These are phyloP conservation scores for Penicillium sp. DNA, from an alignment of 2,329 filamentous ascomycete species.

Conservation along the genomic window DNA sequence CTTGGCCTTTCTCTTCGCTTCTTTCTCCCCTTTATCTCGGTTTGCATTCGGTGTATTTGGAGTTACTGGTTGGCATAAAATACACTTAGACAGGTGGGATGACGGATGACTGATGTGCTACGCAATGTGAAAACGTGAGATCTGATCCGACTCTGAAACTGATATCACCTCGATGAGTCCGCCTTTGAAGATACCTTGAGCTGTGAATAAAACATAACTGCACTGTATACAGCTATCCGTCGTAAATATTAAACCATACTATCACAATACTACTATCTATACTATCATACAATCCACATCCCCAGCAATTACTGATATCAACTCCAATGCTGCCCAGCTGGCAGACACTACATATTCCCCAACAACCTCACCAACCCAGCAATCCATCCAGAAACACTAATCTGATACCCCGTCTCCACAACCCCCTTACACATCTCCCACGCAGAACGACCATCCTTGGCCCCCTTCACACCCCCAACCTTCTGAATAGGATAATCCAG, in stretches of 20 bases:
- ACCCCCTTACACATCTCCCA: constrained; percentile 59
- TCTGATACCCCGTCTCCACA: constrained; percentile 52
- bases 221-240: background rate
- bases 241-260: too few relatives aligned
- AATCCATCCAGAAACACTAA: constrained; percentile 46
- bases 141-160: constrained; percentile 1
- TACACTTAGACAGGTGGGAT: constrained; percentile 14
- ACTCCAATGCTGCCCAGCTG: too few relatives aligned
- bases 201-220: background rate
- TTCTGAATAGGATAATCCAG: constrained; percentile 80
- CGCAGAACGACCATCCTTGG: constrained; percentile 61
- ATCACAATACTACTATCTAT: too few relatives aligned
- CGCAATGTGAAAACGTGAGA: constrained; percentile 21
- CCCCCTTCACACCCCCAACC: constrained; percentile 51
- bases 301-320: too few relatives aligned
- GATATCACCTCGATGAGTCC: background rate
- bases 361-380: constrained; percentile 43
- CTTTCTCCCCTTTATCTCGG: background rate
- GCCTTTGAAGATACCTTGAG: constrained; percentile 9
- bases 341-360: constrained; percentile 37
- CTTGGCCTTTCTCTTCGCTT: constrained; percentile 1
- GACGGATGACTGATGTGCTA: constrained; percentile 9
- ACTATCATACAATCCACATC: background rate
- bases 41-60: constrained; percentile 30
- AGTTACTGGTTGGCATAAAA: constrained; percentile 24